Percentiles rank a stretch among this genome's conserved stretches.
Conservation (phyloP, 345 rosid genomes). For the Citropsis articulata region DNA sequence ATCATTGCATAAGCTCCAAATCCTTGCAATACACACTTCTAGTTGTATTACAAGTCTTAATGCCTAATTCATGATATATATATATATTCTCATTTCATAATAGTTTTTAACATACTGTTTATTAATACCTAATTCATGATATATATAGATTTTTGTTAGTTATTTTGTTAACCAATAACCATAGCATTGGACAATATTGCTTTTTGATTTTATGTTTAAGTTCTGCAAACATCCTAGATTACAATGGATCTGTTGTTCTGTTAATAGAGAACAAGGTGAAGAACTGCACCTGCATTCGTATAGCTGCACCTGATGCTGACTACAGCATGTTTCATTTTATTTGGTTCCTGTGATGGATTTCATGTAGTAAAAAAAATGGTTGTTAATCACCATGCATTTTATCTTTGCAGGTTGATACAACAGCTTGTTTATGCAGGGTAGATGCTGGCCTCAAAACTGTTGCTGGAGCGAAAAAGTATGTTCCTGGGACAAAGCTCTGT, state of each 20-base stretch:
- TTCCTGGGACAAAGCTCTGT: conserved; percentile 66
- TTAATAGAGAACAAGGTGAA: not conserved
- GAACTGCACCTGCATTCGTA: not conserved
- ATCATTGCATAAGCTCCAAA: not conserved
- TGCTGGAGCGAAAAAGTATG: conserved; percentile 62
- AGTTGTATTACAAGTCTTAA: not conserved
- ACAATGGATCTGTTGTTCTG: not conserved
- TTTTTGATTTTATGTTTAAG: not conserved
- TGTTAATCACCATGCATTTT: conserved; percentile 9
- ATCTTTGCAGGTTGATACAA: conserved; percentile 63
- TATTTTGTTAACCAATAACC: not conserved
- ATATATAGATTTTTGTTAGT: not conserved
- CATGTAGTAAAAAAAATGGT: not conserved
- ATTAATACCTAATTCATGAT: not conserved
- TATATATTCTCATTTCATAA: not conserved
- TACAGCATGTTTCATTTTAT: not conserved
- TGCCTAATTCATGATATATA: not conserved
- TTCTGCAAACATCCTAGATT: not conserved
- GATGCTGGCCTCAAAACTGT: conserved; percentile 77
- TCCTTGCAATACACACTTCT: not conserved
- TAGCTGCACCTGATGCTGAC: not conserved
- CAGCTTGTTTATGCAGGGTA: conserved; percentile 72
- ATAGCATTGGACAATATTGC: not conserved
- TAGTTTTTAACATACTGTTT: too few species aligned
- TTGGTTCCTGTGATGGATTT: not conserved